These are phyloP conservation scores for Jatropha multifida DNA, from an alignment of 441 rosid species.

Conservation along the genomic window DNA sequence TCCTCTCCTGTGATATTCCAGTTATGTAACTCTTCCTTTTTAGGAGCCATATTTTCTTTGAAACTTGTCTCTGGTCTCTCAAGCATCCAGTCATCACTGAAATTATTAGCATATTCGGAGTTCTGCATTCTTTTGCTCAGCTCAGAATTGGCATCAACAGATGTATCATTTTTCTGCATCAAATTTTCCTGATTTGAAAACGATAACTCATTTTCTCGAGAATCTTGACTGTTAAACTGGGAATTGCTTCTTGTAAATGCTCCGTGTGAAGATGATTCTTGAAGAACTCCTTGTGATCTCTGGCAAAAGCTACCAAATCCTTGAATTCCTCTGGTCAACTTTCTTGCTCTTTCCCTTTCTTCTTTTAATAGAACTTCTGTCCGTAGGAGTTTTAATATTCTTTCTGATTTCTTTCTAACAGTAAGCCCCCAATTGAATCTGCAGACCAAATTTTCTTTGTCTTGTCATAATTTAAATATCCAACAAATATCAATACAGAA, in stretches of 20 bases:
- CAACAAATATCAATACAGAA: not conserved
- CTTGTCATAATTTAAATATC: not conserved
- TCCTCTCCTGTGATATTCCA: constrained; percentile 39
- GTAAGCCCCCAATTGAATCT: constrained; percentile 94
- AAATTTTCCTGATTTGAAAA: constrained; percentile 13
- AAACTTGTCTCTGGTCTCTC: constrained; percentile 35
- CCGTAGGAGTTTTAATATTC: constrained; percentile 61
- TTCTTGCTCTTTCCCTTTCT: constrained; percentile 79
- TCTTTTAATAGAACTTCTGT: constrained; percentile 61
- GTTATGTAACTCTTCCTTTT: constrained; percentile 31
- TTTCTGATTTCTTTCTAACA: constrained; percentile 77
- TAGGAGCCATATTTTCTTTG: constrained; percentile 45
- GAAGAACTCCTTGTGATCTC: constrained; percentile 37
- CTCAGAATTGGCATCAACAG: not conserved
- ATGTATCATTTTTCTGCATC: constrained; percentile 19
- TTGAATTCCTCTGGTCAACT: constrained; percentile 73
- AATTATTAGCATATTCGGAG: constrained; percentile 12
- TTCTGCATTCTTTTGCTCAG: constrained; percentile 16
- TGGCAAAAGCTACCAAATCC: constrained; percentile 82
- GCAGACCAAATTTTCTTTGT: constrained; percentile 5
- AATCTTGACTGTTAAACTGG: constrained; percentile 37
- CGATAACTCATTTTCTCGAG: constrained; percentile 38
- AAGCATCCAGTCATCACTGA: constrained; percentile 13
- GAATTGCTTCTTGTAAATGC: constrained; percentile 57
- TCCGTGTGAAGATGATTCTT: constrained; percentile 34